Conservation (phyloP, 2,329 filamentous ascomycete genomes). For the Cryphonectria parasitica region DNA sequence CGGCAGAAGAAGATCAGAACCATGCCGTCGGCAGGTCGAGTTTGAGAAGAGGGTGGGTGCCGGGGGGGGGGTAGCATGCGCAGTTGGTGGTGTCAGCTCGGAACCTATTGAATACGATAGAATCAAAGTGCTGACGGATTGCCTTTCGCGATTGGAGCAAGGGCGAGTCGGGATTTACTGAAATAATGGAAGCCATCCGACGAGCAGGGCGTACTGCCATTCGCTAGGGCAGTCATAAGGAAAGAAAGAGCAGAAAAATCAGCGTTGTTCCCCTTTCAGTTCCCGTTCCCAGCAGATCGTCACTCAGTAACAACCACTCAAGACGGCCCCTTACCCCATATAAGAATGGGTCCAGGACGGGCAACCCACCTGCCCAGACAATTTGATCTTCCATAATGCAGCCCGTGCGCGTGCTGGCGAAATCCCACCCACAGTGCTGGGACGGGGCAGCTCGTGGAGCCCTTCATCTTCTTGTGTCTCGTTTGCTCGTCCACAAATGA, state of each 20-base stretch:
- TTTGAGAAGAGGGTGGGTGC: background rate
- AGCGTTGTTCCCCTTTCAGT: background rate
- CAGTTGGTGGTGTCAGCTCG: background rate
- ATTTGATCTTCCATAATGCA: conserved; percentile 5
- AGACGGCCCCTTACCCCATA: background rate
- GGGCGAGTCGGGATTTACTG: conserved; percentile 3
- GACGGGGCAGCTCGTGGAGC: conserved; percentile 7
- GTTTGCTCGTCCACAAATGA: background rate
- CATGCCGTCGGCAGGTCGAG: conserved; percentile 7
- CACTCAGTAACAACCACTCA: background rate
- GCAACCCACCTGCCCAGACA: background rate
- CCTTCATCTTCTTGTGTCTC: background rate
- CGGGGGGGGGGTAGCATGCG: background rate
- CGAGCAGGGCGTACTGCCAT: background rate
- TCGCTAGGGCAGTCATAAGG: background rate
- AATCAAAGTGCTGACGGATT: conserved; percentile 9
- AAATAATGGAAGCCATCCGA: background rate
- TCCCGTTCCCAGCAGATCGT: background rate
- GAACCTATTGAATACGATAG: background rate
- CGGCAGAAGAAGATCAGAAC: background rate
- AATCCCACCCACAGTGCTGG: conserved; percentile 13
- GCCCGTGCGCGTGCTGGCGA: background rate
- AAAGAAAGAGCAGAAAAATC: too few species aligned
- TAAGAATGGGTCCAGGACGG: background rate
- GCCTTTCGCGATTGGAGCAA: too few species aligned